Evolutionary conservation across 306 rosid genomes (phyloP).

Genomic region (Amphicarpaea edgeworthii): DNA sequence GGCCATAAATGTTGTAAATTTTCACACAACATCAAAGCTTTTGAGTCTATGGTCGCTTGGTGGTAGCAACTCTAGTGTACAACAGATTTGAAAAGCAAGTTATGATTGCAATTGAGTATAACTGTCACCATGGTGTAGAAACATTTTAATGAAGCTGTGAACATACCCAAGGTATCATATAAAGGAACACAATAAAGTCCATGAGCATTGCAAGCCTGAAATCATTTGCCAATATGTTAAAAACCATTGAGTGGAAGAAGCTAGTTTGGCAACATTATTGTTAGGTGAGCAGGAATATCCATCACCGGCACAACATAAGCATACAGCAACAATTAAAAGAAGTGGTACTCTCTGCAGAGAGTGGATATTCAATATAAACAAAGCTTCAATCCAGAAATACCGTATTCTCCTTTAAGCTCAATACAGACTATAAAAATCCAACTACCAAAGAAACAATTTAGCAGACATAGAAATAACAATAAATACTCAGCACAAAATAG

Average conservation of each 20-base stretch:
- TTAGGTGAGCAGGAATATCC: conserved; percentile 27
- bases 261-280: conserved; percentile 27
- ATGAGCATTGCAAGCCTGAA: conserved; percentile 98
- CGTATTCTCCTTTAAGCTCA: conserved; percentile 23
- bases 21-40: conserved; percentile 8
- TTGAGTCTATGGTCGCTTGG: neutral
- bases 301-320: conserved; percentile 8
- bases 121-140: conserved; percentile 4
- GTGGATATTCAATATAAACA: conserved; percentile 7
- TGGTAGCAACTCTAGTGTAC: conserved; percentile 16
- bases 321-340: conserved; percentile 22
- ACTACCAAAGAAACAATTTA: conserved; percentile 13
- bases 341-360: neutral
- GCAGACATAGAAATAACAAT: conserved; percentile 25
- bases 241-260: conserved; percentile 34
- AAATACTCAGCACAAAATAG: conserved; percentile 7
- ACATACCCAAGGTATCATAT: conserved; percentile 90
- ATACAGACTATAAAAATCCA: neutral
- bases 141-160: conserved; percentile 42
- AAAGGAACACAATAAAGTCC: conserved; percentile 95
- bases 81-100: conserved; percentile 33
- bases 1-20: conserved; percentile 22
- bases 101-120: conserved; percentile 27
- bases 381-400: conserved; percentile 27
- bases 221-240: conserved; percentile 42